These are phyloP conservation scores for Chenopodium suecicum DNA, from an alignment of 148 eudicot genomes.

Conservation along the genomic window DNA sequence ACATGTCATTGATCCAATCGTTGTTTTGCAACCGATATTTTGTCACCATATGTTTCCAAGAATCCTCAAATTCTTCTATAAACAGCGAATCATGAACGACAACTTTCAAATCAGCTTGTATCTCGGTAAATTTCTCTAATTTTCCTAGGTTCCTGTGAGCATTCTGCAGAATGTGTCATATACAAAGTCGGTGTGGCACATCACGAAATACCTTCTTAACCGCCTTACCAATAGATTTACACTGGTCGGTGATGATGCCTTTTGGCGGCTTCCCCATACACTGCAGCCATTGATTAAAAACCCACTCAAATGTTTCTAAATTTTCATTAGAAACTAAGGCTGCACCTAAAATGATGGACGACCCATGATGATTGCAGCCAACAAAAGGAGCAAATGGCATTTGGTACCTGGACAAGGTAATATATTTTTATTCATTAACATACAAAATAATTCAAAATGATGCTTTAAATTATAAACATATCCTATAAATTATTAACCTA, in stretches of 20 bases:
- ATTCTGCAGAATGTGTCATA: not conserved
- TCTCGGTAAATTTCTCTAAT: not conserved
- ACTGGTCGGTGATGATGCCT: not conserved
- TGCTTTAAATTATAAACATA: too few relatives aligned
- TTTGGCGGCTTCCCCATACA: not conserved
- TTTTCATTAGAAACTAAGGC: not conserved
- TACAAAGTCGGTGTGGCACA: not conserved
- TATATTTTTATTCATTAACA: too few relatives aligned
- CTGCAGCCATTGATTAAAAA: not conserved
- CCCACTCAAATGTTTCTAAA: not conserved
- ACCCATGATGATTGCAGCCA: not conserved
- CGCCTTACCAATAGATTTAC: not conserved
- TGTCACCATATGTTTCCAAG: not conserved
- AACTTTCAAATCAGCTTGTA: not conserved
- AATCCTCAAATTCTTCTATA: not conserved
- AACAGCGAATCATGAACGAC: not conserved
- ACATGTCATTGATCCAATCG: not conserved
- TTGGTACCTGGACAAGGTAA: not conserved
- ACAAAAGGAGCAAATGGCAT: constrained; percentile 5
- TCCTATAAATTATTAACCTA: too few relatives aligned
- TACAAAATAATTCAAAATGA: too few relatives aligned
- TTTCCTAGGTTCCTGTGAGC: not conserved
- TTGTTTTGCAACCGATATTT: not conserved
- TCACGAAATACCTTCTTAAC: not conserved
- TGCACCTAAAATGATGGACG: not conserved